Evolutionary conservation across 352 stramenopile genomes (phyloP).

Genomic region (Phytophthora pinifolia): DNA sequence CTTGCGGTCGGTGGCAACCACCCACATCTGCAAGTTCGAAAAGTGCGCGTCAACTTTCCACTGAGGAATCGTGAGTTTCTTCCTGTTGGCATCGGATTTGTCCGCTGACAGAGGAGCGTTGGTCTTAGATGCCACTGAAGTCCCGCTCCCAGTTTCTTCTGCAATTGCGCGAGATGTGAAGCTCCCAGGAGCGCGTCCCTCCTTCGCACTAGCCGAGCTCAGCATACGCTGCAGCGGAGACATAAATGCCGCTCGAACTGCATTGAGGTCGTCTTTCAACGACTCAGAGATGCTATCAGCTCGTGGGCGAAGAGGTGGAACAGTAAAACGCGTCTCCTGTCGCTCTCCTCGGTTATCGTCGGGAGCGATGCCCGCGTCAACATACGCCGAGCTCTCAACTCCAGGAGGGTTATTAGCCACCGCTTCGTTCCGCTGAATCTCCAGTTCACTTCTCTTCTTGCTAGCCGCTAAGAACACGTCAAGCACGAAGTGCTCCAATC

Average conservation of each 20-base stretch:
- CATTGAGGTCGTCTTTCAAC: conserved; percentile 43
- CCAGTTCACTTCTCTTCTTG: conserved; percentile 42
- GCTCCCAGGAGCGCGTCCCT: conserved; percentile 23
- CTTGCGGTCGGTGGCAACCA: conserved; percentile 66
- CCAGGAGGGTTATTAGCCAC: conserved; percentile 30
- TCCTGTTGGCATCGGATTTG: conserved; percentile 6
- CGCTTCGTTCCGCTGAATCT: conserved; percentile 38
- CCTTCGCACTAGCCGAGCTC: conserved; percentile 34
- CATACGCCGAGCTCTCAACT: conserved; percentile 27
- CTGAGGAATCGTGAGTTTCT: conserved; percentile 16
- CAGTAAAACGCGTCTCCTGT: conserved; percentile 31
- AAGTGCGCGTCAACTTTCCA: conserved; percentile 53
- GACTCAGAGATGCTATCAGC: conserved; percentile 63
- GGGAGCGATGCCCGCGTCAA: conserved; percentile 28
- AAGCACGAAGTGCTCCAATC: conserved; percentile 57
- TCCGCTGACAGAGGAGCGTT: not conserved
- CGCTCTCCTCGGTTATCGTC: conserved; percentile 26
- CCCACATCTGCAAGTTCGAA: conserved; percentile 59
- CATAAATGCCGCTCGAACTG: conserved; percentile 37
- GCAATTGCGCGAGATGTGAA: conserved; percentile 32
- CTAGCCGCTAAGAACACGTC: conserved; percentile 49
- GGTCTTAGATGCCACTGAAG: conserved; percentile 11
- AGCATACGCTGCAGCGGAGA: conserved; percentile 46
- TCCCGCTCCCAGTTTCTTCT: conserved; percentile 25
- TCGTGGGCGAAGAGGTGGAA: conserved; percentile 31